phyloP scores from a whole-genome alignment of 1,284 basidiomycete genomes.

The Peniophora sp. region DNA sequence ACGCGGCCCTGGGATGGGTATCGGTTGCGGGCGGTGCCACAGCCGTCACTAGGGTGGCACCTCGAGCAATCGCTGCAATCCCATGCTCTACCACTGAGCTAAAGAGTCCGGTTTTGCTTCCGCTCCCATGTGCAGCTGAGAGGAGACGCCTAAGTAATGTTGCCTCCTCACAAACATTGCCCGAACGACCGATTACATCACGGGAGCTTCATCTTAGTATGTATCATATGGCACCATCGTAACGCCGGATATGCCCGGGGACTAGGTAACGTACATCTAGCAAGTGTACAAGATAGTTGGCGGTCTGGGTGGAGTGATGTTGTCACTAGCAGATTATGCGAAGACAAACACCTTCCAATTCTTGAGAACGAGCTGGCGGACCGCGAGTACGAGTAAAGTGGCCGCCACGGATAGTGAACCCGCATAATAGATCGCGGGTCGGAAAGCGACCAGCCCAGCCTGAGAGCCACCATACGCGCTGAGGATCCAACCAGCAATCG shows the following conservation, averaged over 20 bases:
- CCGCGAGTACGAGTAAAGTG: constrained; percentile 15
- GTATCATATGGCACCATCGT: too few relatives aligned
- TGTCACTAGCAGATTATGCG: not conserved
- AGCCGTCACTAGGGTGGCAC: too few relatives aligned
- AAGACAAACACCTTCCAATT: constrained; percentile 5
- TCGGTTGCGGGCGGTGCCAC: too few relatives aligned
- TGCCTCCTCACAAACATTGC: too few relatives aligned
- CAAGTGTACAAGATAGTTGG: too few relatives aligned
- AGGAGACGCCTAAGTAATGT: too few relatives aligned
- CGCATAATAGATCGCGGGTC: constrained; percentile 25
- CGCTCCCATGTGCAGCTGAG: too few relatives aligned
- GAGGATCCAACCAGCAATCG: constrained; percentile 22
- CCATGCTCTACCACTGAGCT: constrained; percentile 18
- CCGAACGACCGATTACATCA: too few relatives aligned
- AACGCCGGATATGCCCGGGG: too few relatives aligned
- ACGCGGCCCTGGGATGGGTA: constrained; percentile 13
- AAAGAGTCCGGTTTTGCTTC: constrained; percentile 6
- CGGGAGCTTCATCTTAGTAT: too few relatives aligned
- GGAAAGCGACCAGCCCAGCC: constrained; percentile 15
- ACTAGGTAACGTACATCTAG: too few relatives aligned
- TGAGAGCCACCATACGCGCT: constrained; percentile 16
- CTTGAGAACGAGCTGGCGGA: constrained; percentile 6
- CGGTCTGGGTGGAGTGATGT: too few relatives aligned
- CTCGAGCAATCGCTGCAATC: constrained; percentile 10
- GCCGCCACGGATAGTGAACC: constrained; percentile 19